Evolutionary conservation across 73 alveolate species (phyloP).

Genomic region (Tetrahymena malaccensis): DNA sequence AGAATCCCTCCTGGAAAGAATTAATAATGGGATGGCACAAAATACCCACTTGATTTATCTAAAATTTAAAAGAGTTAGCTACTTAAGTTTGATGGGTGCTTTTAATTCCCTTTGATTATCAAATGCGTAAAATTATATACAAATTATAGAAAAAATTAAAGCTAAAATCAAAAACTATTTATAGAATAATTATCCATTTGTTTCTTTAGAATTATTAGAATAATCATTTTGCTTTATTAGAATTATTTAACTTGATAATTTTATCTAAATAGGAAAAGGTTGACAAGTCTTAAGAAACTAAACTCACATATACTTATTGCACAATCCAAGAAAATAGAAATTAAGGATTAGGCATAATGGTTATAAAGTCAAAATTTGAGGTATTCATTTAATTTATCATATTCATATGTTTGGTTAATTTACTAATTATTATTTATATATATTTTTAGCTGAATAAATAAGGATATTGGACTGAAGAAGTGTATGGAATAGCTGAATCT

Average conservation of each 20-base stretch:
- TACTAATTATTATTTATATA: too few relatives aligned
- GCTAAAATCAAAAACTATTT: neutral
- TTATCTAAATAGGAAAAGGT: neutral
- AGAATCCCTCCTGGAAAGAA: neutral
- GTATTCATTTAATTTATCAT: neutral
- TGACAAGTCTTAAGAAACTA: neutral
- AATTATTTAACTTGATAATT: neutral
- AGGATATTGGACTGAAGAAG: conserved; percentile 45
- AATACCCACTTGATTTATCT: neutral
- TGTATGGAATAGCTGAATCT: conserved; percentile 55
- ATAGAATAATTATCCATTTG: neutral
- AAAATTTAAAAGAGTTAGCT: neutral
- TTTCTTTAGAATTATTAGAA: neutral
- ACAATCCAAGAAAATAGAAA: neutral
- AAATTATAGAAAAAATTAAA: neutral
- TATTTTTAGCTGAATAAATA: conserved; percentile 2
- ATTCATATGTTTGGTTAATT: too few relatives aligned
- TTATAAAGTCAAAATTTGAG: neutral
- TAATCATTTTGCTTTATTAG: neutral
- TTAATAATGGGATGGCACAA: neutral
- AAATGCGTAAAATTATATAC: neutral
- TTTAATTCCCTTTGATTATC: neutral
- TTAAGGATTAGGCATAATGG: neutral
- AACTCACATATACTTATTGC: neutral
- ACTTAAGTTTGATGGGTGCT: neutral